Evolutionary conservation across 2,329 filamentous ascomycete species (phyloP).

Genomic region (Colletotrichum neosansevieriae): DNA sequence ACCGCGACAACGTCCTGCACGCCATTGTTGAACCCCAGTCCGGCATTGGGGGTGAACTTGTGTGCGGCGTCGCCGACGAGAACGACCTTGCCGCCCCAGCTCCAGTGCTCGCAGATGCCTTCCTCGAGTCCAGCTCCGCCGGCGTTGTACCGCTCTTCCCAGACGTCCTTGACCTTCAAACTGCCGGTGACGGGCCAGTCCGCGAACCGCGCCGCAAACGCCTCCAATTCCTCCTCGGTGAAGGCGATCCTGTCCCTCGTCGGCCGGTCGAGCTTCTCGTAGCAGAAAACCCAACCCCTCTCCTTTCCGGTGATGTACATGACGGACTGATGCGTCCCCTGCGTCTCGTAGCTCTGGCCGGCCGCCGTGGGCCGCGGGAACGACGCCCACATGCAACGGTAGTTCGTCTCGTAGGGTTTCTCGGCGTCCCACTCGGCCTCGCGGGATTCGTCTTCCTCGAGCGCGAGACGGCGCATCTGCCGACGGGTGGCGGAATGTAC

Average conservation of each 20-base stretch:
- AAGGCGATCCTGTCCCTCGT: slow-evolving; percentile 45
- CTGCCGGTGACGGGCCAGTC: slow-evolving; percentile 45
- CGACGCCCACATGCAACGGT: slow-evolving; percentile 51
- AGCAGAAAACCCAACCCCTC: slow-evolving; percentile 49
- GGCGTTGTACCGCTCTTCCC: slow-evolving; percentile 42
- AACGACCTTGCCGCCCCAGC: slow-evolving; percentile 49
- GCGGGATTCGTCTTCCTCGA: slow-evolving; percentile 36
- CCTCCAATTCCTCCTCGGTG: slow-evolving; percentile 45
- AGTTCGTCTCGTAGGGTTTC: slow-evolving; percentile 44
- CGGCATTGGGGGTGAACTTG: slow-evolving; percentile 53
- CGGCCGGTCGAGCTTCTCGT: slow-evolving; percentile 46
- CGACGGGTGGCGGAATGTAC: slow-evolving; percentile 52
- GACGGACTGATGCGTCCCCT: slow-evolving; percentile 44
- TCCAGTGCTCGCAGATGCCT: slow-evolving; percentile 52
- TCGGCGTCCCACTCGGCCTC: slow-evolving; percentile 32
- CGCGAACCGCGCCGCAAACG: slow-evolving; percentile 44
- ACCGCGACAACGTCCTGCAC: slow-evolving; percentile 49
- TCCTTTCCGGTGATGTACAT: slow-evolving; percentile 48
- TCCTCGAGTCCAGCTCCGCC: slow-evolving; percentile 53
- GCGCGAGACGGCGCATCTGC: slow-evolving; percentile 49
- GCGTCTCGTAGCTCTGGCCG: slow-evolving; percentile 49
- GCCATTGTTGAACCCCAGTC: slow-evolving; percentile 51
- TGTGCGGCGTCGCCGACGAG: slow-evolving; percentile 53
- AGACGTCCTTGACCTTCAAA: slow-evolving; percentile 49
- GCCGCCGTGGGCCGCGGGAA: slow-evolving; percentile 43